Conservation (phyloP, 2,329 filamentous ascomycete species). For the Ceratocystis huliohia region DNA sequence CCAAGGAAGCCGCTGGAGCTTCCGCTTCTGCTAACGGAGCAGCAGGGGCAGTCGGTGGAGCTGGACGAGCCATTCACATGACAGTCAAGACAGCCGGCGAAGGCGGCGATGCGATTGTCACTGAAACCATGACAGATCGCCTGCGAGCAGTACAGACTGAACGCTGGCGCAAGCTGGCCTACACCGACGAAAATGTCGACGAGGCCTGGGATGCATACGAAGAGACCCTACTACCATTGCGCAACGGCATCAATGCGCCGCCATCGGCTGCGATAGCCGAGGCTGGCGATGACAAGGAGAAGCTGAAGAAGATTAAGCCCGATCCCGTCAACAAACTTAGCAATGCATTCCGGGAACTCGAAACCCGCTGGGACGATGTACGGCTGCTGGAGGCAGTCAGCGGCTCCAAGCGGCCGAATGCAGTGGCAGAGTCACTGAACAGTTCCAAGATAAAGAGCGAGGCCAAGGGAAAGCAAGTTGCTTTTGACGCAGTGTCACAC, state of each 20-base stretch:
- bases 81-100: conserved; percentile 67
- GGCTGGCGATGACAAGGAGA: conserved; percentile 11
- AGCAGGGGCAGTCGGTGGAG: conserved; percentile 32
- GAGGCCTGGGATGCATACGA: conserved; percentile 66
- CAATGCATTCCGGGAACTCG: conserved; percentile 14
- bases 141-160: conserved; percentile 71
- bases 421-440: conserved; percentile 7
- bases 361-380: conserved; percentile 18
- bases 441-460: conserved; percentile 12
- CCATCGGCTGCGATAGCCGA: background rate
- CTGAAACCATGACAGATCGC: conserved; percentile 61
- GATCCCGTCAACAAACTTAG: conserved; percentile 17
- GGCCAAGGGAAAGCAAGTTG: conserved; percentile 11
- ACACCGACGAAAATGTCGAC: conserved; percentile 67
- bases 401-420: conserved; percentile 16
- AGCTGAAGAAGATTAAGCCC: conserved; percentile 21
- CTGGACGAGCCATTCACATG: conserved; percentile 68
- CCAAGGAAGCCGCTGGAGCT: conserved; percentile 23
- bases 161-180: conserved; percentile 65
- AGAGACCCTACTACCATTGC: conserved; percentile 44
- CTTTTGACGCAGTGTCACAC: conserved; percentile 4
- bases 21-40: conserved; percentile 28
- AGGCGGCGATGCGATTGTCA: conserved; percentile 46
- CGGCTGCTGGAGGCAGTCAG: conserved; percentile 19
- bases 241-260: conserved; percentile 17